Evolutionary conservation across 1,284 basidiomycete species (phyloP).

Genomic region (Puccinia horiana): DNA sequence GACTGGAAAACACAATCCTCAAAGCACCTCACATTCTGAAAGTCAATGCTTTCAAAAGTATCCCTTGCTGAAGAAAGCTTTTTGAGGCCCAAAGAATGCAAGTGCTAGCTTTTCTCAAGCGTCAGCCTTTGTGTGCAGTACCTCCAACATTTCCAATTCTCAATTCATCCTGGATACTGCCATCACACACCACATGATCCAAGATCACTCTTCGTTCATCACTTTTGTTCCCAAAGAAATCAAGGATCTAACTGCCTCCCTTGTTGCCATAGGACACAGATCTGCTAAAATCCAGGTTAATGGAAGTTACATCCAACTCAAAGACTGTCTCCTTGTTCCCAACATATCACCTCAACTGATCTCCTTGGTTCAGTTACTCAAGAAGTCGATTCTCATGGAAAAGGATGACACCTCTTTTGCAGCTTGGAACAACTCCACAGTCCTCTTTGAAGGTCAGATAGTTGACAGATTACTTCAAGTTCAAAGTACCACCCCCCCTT

Average conservation of each 20-base stretch:
- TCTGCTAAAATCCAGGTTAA: not conserved
- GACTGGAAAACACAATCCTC: not conserved
- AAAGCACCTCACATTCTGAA: not conserved
- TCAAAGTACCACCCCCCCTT: not conserved
- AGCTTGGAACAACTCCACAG: too few species aligned
- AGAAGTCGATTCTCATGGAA: not conserved
- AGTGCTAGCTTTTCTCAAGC: not conserved
- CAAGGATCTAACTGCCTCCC: not conserved
- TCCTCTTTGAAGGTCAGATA: not conserved
- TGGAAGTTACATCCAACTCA: not conserved
- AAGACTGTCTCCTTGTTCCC: not conserved
- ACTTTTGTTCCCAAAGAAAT: too few species aligned
- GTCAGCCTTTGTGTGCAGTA: not conserved
- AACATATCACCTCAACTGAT: not conserved
- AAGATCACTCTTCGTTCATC: not conserved
- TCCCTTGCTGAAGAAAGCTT: not conserved
- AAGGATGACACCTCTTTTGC: not conserved
- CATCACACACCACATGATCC: constrained; percentile 11
- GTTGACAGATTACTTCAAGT: not conserved
- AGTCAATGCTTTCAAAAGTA: not conserved
- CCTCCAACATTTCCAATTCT: not conserved
- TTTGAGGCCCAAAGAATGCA: not conserved
- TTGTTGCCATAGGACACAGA: not conserved
- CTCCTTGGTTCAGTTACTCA: not conserved
- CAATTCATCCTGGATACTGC: not conserved